phyloP scores from a whole-genome alignment of 2,329 filamentous ascomycete genomes.

The Apiospora phragmitis region DNA sequence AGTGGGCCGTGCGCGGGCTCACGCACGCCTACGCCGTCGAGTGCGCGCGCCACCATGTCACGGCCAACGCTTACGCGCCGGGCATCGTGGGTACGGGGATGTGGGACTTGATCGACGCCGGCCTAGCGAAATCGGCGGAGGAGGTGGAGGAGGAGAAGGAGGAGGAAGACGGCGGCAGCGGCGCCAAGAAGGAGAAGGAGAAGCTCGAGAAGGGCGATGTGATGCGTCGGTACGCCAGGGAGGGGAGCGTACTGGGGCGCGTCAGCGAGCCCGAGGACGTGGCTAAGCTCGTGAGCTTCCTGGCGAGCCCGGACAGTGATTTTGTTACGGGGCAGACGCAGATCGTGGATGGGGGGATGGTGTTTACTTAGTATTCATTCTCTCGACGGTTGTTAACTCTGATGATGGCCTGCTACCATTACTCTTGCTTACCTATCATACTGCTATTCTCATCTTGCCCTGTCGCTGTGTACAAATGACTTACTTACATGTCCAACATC shows the following conservation, averaged over 20 bases:
- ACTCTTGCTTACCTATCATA: too few relatives aligned
- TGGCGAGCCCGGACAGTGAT: slow-evolving; percentile 59
- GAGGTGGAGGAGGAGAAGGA: slow-evolving; percentile 49
- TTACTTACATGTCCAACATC: too few relatives aligned
- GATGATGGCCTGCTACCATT: not conserved
- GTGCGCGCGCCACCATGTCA: slow-evolving; percentile 63
- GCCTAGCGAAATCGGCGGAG: slow-evolving; percentile 40
- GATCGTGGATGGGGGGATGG: slow-evolving; percentile 61
- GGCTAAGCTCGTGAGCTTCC: slow-evolving; percentile 60
- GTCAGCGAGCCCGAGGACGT: slow-evolving; percentile 65
- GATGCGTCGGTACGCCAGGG: not conserved
- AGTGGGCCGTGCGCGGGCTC: slow-evolving; percentile 67
- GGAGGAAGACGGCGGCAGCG: slow-evolving; percentile 48
- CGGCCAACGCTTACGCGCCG: slow-evolving; percentile 66
- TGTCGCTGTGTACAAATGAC: too few relatives aligned
- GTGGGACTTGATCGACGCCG: slow-evolving; percentile 69
- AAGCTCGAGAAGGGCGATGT: slow-evolving; percentile 26
- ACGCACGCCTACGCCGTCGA: slow-evolving; percentile 68
- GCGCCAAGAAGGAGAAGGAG: too few relatives aligned
- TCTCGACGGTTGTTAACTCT: not conserved
- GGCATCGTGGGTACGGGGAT: slow-evolving; percentile 68
- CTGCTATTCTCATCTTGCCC: too few relatives aligned
- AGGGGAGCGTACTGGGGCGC: slow-evolving; percentile 41
- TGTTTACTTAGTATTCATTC: slow-evolving; percentile 37
- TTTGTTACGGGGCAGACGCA: slow-evolving; percentile 68